These are phyloP conservation scores for Cystobasidium tubakii DNA, from an alignment of 768 basidiomycete species.

Conservation along the genomic window DNA sequence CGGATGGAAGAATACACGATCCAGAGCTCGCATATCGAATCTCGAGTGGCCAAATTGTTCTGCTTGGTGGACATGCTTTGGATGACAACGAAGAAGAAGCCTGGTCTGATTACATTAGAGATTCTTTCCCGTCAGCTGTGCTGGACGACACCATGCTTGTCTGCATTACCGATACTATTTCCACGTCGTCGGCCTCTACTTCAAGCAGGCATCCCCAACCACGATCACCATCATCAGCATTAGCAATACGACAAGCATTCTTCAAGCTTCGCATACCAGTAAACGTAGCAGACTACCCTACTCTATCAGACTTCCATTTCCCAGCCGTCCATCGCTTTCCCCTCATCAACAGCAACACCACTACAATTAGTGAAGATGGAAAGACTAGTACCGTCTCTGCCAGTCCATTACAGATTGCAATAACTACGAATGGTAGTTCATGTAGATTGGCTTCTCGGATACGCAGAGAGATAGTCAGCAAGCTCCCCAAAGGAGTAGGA, in stretches of 20 bases:
- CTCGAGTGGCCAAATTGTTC: conserved; percentile 56
- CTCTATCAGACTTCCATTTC: conserved; percentile 83
- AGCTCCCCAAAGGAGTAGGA: conserved; percentile 67
- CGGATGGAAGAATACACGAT: conserved; percentile 21
- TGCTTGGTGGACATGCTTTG: conserved; percentile 53
- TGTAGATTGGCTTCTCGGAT: conserved; percentile 76
- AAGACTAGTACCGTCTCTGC: conserved; percentile 46
- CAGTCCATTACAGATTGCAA: conserved; percentile 58
- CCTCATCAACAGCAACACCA: not conserved
- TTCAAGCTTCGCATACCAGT: conserved; percentile 61
- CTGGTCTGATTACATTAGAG: conserved; percentile 36
- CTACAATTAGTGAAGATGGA: not conserved
- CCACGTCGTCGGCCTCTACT: conserved; percentile 47
- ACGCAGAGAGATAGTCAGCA: conserved; percentile 71
- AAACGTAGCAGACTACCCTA: conserved; percentile 80
- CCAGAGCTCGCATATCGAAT: conserved; percentile 61
- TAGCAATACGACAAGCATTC: conserved; percentile 58
- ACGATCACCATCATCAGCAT: conserved; percentile 58
- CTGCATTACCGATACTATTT: conserved; percentile 73
- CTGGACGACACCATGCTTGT: conserved; percentile 55
- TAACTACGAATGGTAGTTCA: conserved; percentile 86
- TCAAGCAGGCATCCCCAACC: conserved; percentile 44
- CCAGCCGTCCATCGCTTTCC: conserved; percentile 75
- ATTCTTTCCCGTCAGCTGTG: not conserved
- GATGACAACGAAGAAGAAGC: not conserved